These are phyloP conservation scores for Penicillium atrosanguineum DNA, from an alignment of 495 filamentous ascomycete species.

Conservation along the genomic window DNA sequence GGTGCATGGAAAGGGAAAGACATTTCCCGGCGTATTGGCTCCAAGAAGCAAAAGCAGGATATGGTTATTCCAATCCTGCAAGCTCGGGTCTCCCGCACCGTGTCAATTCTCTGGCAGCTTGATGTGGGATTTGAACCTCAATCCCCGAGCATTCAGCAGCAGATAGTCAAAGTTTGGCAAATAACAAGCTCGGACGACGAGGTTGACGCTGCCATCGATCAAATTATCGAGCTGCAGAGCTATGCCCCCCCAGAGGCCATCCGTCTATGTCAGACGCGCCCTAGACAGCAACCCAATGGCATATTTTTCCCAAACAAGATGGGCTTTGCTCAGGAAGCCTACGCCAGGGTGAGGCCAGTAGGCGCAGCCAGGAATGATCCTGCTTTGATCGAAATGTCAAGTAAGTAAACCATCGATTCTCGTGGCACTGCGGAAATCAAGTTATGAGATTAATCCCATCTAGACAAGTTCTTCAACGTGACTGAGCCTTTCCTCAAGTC, in stretches of 20 bases:
- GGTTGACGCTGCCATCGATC: conserved; percentile 8
- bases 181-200: conserved; percentile 7
- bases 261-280: conserved; percentile 9
- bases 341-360: neutral
- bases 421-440: no score
- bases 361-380: conserved; percentile 4
- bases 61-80: conserved; percentile 15
- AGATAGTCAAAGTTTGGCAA: conserved; percentile 17
- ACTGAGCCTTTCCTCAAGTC: conserved; percentile 32
- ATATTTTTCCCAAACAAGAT: conserved; percentile 6
- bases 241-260: conserved; percentile 10
- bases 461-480: conserved; percentile 39
- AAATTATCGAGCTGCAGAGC: conserved; percentile 16
- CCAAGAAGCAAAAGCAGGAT: conserved; percentile 4
- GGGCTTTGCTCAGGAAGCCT: conserved; percentile 1
- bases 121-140: conserved; percentile 30
- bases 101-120: conserved; percentile 37
- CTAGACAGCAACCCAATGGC: conserved; percentile 7
- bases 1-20: conserved; percentile 25
- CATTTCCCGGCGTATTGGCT: conserved; percentile 2
- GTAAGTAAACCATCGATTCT: conserved; percentile 4
- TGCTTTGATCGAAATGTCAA: conserved; percentile 24
- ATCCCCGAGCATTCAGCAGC: conserved; percentile 14
- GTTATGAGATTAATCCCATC: neutral
- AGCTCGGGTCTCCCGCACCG: conserved; percentile 3